Evolutionary conservation across 176 grass and related monocot genomes (phyloP).

Genomic region (Pontederia paniculata): DNA sequence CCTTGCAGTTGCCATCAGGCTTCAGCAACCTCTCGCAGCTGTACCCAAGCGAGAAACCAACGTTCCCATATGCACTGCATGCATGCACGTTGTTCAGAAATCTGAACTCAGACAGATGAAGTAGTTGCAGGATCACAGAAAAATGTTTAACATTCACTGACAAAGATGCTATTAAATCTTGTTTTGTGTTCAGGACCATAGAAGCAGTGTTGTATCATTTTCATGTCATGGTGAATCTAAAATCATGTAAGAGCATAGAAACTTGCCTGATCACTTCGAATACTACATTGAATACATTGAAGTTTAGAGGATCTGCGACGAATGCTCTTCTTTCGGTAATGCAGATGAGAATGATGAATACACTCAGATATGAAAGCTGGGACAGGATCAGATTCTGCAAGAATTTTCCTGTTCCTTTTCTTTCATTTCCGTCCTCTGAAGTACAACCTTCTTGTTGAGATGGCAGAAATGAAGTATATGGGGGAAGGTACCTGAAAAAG

Average conservation of each 20-base stretch:
- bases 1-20: slow-evolving; percentile 39
- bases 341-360: slow-evolving; percentile 51
- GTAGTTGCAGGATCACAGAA: too few species aligned
- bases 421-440: slow-evolving; percentile 17
- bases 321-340: slow-evolving; percentile 43
- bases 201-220: too few species aligned
- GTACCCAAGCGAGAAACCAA: slow-evolving; percentile 62
- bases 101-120: neutral
- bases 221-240: neutral
- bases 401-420: slow-evolving; percentile 13
- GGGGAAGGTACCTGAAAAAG: slow-evolving; percentile 45
- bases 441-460: slow-evolving; percentile 2
- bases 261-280: slow-evolving; percentile 69
- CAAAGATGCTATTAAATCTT: slow-evolving; percentile 2
- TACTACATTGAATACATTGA: slow-evolving; percentile 65
- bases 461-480: slow-evolving; percentile 41
- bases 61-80: slow-evolving; percentile 64
- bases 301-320: slow-evolving; percentile 46
- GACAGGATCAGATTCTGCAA: slow-evolving; percentile 53
- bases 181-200: too few species aligned
- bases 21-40: slow-evolving; percentile 40
- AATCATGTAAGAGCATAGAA: neutral
- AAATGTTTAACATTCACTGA: slow-evolving; percentile 2
- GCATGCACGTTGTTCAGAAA: neutral
- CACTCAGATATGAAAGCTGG: slow-evolving; percentile 46